These are phyloP conservation scores for Persicaria tinctoria DNA, from an alignment of 148 eudicot species.

Conservation along the genomic window DNA sequence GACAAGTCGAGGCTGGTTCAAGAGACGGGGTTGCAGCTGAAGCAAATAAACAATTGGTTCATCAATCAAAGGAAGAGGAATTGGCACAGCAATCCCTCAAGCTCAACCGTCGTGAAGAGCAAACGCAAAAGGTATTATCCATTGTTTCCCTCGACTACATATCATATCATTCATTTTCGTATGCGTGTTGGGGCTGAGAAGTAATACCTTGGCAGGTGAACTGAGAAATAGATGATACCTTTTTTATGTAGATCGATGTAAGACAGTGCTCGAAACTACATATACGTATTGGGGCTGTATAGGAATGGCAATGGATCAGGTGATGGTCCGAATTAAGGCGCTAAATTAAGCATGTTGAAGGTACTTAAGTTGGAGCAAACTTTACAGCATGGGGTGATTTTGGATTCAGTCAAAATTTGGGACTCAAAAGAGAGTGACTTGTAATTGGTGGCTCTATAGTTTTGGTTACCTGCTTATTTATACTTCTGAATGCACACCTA, in stretches of 20 bases:
- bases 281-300: background rate
- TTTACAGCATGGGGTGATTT: background rate
- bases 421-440: conserved; percentile 12
- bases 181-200: background rate
- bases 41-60: conserved; percentile 97
- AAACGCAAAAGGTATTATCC: conserved; percentile 73
- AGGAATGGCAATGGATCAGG: background rate
- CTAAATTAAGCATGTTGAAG: conserved; percentile 2
- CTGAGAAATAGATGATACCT: conserved; percentile 13
- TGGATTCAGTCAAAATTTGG: background rate
- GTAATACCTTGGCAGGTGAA: conserved; percentile 23
- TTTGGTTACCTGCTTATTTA: background rate
- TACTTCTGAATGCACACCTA: background rate
- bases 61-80: conserved; percentile 93
- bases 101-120: conserved; percentile 56
- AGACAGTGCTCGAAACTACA: background rate
- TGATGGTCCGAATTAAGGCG: background rate
- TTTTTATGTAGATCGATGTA: conserved; percentile 22
- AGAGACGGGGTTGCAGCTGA: conserved; percentile 88
- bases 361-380: conserved; percentile 1
- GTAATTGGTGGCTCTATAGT: conserved; percentile 12
- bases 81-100: conserved; percentile 88
- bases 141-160: background rate
- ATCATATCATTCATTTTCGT: background rate
- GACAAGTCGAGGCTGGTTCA: conserved; percentile 91